phyloP scores from a whole-genome alignment of 805 yeast species.

The Cyberlindnera mississippiensis region DNA sequence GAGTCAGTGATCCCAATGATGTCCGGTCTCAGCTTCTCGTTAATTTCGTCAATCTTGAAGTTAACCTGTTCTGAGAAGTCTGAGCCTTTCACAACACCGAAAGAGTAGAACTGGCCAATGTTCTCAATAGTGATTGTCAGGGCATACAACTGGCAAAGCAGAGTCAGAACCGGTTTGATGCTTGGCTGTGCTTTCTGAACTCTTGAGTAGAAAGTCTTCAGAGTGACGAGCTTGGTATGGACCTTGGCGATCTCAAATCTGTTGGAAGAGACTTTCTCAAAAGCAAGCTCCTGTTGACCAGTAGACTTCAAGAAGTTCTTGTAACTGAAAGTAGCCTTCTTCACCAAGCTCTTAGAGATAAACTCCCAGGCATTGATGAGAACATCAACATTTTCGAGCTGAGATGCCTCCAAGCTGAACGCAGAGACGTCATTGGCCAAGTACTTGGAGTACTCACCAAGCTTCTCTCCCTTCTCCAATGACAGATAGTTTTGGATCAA shows the following conservation, averaged over 20 bases:
- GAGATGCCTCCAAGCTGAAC: constrained; percentile 17
- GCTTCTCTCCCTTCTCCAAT: constrained; percentile 30
- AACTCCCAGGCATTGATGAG: constrained; percentile 30
- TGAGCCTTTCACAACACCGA: constrained; percentile 41
- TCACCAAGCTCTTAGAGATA: constrained; percentile 26
- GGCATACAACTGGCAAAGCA: constrained; percentile 59
- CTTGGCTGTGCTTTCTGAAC: constrained; percentile 31
- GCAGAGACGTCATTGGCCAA: constrained; percentile 20
- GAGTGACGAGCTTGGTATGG: constrained; percentile 35
- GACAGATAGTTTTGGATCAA: constrained; percentile 36
- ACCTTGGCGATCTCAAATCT: constrained; percentile 31
- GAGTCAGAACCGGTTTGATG: constrained; percentile 39
- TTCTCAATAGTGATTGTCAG: constrained; percentile 55
- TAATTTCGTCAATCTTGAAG: constrained; percentile 23
- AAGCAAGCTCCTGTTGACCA: constrained; percentile 18
- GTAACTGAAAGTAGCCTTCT: constrained; percentile 16
- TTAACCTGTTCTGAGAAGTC: constrained; percentile 32
- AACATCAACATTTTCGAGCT: constrained; percentile 13
- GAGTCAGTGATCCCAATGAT: constrained; percentile 80
- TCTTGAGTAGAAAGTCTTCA: constrained; percentile 28
- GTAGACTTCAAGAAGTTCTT: constrained; percentile 10
- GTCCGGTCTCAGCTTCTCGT: constrained; percentile 55
- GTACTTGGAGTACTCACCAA: constrained; percentile 27
- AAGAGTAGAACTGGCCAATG: constrained; percentile 61
- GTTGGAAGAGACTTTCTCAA: constrained; percentile 24